Conservation (phyloP, 352 stramenopile species). For the Globisporangium camurandrum region DNA sequence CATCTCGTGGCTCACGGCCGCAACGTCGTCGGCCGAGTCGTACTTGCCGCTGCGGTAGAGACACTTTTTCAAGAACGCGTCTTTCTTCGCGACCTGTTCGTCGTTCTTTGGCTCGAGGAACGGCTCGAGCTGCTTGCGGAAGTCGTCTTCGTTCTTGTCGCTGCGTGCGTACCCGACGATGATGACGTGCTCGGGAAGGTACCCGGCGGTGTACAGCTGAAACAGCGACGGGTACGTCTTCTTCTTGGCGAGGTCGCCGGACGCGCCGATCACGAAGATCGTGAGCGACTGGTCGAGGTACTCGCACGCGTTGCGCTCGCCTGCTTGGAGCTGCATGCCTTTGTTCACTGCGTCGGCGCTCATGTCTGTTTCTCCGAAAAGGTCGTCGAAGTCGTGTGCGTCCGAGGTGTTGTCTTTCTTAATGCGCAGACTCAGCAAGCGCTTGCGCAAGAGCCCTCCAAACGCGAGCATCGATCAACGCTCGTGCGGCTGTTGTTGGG, state of each 20-base stretch:
- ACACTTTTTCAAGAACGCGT: constrained; percentile 67
- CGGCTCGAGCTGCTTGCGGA: constrained; percentile 66
- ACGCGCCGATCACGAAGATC: constrained; percentile 84
- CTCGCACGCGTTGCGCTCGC: constrained; percentile 58
- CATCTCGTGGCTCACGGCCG: constrained; percentile 67
- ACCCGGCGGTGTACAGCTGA: constrained; percentile 68
- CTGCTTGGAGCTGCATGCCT: constrained; percentile 19
- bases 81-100: constrained; percentile 37
- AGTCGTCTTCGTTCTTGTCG: constrained; percentile 75
- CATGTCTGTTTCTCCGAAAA: not conserved
- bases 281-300: constrained; percentile 65
- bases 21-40: constrained; percentile 77
- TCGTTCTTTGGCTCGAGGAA: constrained; percentile 60
- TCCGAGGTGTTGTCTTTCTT: constrained; percentile 25
- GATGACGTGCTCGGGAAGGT: constrained; percentile 75
- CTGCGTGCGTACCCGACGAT: constrained; percentile 85
- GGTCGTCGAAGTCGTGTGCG: constrained; percentile 12
- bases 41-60: constrained; percentile 78
- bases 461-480: constrained; percentile 21
- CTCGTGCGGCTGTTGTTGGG: not conserved
- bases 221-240: constrained; percentile 92
- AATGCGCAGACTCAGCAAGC: constrained; percentile 28
- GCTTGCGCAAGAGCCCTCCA: constrained; percentile 28
- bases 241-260: constrained; percentile 86
- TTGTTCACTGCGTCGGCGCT: constrained; percentile 5